A percentile compares a stretch with the other conserved stretches of the same genome.
Evolutionary conservation across 148 eudicot genomes (phyloP).

Genomic region (Persicaria tinctoria): DNA sequence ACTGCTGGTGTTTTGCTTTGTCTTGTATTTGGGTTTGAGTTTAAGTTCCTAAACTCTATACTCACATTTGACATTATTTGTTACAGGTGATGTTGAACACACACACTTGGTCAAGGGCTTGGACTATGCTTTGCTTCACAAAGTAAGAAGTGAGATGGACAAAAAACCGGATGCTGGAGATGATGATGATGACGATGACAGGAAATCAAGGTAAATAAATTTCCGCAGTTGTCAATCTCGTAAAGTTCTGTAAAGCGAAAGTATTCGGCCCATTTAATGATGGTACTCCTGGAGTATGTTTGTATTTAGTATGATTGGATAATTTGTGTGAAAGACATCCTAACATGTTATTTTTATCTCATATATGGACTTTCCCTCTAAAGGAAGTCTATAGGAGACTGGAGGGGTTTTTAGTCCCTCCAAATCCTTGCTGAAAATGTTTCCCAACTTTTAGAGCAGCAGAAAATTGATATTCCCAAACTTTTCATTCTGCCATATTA

Average conservation of each 20-base stretch:
- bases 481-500: no score
- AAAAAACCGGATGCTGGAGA: constrained; percentile 75
- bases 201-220: constrained; percentile 54
- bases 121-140: constrained; percentile 92
- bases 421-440: neutral
- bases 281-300: neutral
- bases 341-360: neutral
- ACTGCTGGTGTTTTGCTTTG: neutral
- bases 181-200: constrained; percentile 50
- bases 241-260: neutral
- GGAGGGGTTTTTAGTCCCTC: neutral
- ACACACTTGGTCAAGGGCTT: constrained; percentile 97
- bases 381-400: neutral
- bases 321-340: neutral
- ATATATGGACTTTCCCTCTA: neutral
- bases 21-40: neutral
- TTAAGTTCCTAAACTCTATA: neutral
- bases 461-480: neutral
- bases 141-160: constrained; percentile 95
- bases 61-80: neutral
- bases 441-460: neutral
- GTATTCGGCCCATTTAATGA: neutral
- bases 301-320: neutral
- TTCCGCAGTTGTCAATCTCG: neutral
- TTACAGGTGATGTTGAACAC: constrained; percentile 94